These are phyloP conservation scores for Botrytis galanthina DNA, from an alignment of 2,329 filamentous ascomycete species.

Conservation along the genomic window DNA sequence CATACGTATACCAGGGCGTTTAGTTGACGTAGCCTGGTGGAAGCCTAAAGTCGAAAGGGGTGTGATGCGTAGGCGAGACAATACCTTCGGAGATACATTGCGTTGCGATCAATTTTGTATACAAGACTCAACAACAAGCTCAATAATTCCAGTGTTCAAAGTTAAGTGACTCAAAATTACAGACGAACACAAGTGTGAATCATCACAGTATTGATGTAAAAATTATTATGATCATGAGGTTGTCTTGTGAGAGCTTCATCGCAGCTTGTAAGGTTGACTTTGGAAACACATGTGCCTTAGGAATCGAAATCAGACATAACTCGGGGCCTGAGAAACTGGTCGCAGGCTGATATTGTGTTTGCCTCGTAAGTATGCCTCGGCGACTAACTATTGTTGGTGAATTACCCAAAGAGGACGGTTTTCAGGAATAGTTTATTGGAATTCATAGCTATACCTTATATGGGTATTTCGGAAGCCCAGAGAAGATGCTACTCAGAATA, in stretches of 20 bases:
- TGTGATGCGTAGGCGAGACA: constrained; percentile 11
- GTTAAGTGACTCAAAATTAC: neutral
- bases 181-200: constrained; percentile 16
- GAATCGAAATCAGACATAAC: neutral
- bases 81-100: neutral
- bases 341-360: neutral
- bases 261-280: neutral
- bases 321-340: neutral
- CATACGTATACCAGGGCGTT: neutral
- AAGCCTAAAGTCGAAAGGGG: constrained; percentile 17
- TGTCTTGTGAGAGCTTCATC: neutral
- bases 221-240: constrained; percentile 13
- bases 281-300: neutral
- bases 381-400: neutral
- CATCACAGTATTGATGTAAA: neutral
- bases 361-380: constrained; percentile 1
- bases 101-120: neutral
- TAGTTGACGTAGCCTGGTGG: constrained; percentile 1
- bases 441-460: neutral
- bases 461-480: neutral
- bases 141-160: neutral
- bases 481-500: neutral
- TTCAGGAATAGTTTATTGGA: neutral
- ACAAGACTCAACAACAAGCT: neutral
- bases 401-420: neutral